These are phyloP conservation scores for Macrotyloma uniflorum DNA, from an alignment of 306 rosid genomes.

Conservation along the genomic window DNA sequence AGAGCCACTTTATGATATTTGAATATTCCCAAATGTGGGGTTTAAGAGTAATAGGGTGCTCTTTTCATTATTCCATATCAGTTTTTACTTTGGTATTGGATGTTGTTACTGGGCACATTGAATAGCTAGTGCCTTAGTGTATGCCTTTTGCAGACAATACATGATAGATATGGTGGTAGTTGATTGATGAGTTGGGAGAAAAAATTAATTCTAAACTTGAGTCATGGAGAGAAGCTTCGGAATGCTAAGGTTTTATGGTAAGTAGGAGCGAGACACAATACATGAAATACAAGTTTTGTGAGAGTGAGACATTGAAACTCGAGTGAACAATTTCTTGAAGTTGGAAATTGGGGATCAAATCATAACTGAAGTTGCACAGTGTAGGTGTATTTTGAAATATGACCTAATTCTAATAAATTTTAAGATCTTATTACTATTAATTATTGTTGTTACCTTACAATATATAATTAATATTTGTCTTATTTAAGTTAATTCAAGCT, in stretches of 20 bases:
- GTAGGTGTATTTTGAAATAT: conserved; percentile 19
- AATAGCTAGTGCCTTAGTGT: neutral
- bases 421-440: neutral
- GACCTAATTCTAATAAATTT: neutral
- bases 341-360: neutral
- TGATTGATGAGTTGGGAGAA: conserved; percentile 14
- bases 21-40: neutral
- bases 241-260: neutral
- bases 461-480: conserved; percentile 10
- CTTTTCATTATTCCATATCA: neutral
- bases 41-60: neutral
- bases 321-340: neutral
- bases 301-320: neutral
- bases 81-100: neutral
- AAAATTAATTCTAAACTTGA: neutral
- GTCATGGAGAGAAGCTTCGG: neutral
- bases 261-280: neutral
- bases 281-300: neutral
- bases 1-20: neutral
- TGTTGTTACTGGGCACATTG: neutral
- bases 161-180: neutral
- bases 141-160: neutral
- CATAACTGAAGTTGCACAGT: neutral
- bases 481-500: conserved; percentile 21
- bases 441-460: neutral